Evolutionary conservation across 2,329 filamentous ascomycete genomes (phyloP).

Genomic region (Parascedosporium putredinis): DNA sequence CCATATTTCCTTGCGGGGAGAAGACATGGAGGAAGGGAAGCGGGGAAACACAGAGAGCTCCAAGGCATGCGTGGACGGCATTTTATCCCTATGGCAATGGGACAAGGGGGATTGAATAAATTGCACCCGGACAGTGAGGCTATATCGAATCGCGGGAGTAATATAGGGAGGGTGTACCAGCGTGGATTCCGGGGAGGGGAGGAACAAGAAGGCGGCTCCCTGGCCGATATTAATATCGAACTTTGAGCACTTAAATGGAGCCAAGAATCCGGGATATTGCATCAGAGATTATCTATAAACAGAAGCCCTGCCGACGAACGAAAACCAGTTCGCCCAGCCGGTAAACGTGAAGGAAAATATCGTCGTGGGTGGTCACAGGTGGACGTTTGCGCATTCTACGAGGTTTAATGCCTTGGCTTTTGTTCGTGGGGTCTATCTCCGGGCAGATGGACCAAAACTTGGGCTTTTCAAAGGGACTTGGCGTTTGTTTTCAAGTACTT

Average conservation of each 20-base stretch:
- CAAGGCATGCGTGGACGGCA: neutral
- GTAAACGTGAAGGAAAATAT: neutral
- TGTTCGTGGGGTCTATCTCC: too few relatives aligned
- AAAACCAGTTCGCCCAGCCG: constrained; percentile 8
- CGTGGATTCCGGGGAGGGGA: constrained; percentile 1
- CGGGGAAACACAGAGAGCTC: too few relatives aligned
- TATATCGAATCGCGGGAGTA: neutral
- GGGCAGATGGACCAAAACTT: too few relatives aligned
- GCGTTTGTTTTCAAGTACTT: too few relatives aligned
- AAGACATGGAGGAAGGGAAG: too few relatives aligned
- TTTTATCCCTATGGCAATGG: too few relatives aligned
- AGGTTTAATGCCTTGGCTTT: too few relatives aligned
- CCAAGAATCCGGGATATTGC: neutral
- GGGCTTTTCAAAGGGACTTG: too few relatives aligned
- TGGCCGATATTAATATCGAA: constrained; percentile 1
- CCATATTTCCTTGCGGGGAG: neutral
- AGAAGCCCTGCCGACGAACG: neutral
- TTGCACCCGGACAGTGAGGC: constrained; percentile 1
- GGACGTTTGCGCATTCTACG: neutral
- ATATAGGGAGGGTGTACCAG: constrained; percentile 5
- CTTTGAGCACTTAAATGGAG: neutral
- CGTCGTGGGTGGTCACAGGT: neutral
- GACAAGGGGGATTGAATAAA: neutral
- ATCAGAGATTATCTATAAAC: constrained; percentile 7
- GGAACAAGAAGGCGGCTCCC: too few relatives aligned